phyloP scores from a whole-genome alignment of 495 filamentous ascomycete species.

The Physcia stellaris region DNA sequence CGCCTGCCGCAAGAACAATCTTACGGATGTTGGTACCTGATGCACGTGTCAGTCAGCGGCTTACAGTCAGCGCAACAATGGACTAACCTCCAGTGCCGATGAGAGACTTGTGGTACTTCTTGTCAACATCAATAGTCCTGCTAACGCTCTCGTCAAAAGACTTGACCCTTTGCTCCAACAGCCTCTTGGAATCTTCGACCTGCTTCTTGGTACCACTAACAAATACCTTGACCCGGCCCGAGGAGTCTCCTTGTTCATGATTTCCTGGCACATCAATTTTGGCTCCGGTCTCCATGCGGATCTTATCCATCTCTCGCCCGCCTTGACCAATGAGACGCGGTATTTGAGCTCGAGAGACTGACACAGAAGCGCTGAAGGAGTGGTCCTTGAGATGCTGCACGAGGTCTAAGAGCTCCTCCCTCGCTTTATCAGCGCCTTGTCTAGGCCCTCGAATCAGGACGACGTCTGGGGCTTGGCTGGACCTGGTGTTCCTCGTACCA shows the following conservation, averaged over 20 bases:
- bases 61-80: not conserved
- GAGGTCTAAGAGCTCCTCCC: slow-evolving; percentile 76
- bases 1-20: slow-evolving; percentile 77
- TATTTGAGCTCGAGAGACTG: slow-evolving; percentile 76
- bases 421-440: slow-evolving; percentile 78
- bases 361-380: slow-evolving; percentile 60
- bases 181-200: slow-evolving; percentile 78
- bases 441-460: slow-evolving; percentile 82
- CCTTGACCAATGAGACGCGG: slow-evolving; percentile 82
- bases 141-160: slow-evolving; percentile 78
- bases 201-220: slow-evolving; percentile 83
- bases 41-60: slow-evolving; percentile 22
- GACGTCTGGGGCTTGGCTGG: slow-evolving; percentile 72
- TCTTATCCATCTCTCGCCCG: slow-evolving; percentile 77
- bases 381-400: slow-evolving; percentile 79
- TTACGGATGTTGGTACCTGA: slow-evolving; percentile 73
- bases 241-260: slow-evolving; percentile 43
- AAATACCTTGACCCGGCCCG: slow-evolving; percentile 63
- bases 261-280: slow-evolving; percentile 77
- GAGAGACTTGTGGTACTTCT: slow-evolving; percentile 77
- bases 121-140: slow-evolving; percentile 73
- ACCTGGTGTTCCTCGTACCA: slow-evolving; percentile 39
- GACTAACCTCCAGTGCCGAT: slow-evolving; percentile 79
- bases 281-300: slow-evolving; percentile 68
- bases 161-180: slow-evolving; percentile 68